Base-by-base conservation (phyloP, 352 stramenopile genomes). In the Globisporangium orthogonon region DNA sequence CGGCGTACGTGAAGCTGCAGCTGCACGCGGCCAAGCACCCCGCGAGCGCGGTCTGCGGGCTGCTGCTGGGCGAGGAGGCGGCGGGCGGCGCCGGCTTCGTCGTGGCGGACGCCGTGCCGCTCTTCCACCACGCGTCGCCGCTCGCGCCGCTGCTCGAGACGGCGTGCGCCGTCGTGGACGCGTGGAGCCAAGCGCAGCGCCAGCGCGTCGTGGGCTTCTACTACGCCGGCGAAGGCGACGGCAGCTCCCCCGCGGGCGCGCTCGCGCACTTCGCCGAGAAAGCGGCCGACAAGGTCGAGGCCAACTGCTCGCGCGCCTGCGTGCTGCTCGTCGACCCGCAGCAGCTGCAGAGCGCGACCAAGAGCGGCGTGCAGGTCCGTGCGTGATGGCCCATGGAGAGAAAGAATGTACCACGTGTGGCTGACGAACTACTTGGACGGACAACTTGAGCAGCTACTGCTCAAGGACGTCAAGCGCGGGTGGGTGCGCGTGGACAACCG, bases 381-480 rank as follows among this genome's bases (percentile, higher is more conserved):
- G 23, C 59, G n/a, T 60, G 1, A 11, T 37, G 33, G 23, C 23
- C 23, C 23, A 23, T 23, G 23, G 23, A 23, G 23, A 23, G 23
- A 23, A 23, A 23, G 23, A 23, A 23, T 23, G 23, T 23, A 23
- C 23, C 23, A 23, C 23, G 23, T 23, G 33, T 37, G 33, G 33
- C 37, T 43, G 11, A 43, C 11, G 7, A 40, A 37, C 33, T 13
- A 40, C 2, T 14, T 2, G 35, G 10, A 3, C 10, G 37, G 17
- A 3, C 11, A 13, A 17, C 37, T 43, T 10, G 2, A 28, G 7
- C 31, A 60, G 58, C 65, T 93, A 15, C 58, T 91, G 52, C 71
- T 89, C 2, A 90, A 91, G 72, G 83, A 93, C 70, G 69, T 86
- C 17, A 93, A 93, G 62, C 80, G 80, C 46, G 76, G 83, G 48